These are phyloP conservation scores for Cyclostephanos invisitatus DNA, from an alignment of 108 stramenopile genomes.

Conservation along the genomic window DNA sequence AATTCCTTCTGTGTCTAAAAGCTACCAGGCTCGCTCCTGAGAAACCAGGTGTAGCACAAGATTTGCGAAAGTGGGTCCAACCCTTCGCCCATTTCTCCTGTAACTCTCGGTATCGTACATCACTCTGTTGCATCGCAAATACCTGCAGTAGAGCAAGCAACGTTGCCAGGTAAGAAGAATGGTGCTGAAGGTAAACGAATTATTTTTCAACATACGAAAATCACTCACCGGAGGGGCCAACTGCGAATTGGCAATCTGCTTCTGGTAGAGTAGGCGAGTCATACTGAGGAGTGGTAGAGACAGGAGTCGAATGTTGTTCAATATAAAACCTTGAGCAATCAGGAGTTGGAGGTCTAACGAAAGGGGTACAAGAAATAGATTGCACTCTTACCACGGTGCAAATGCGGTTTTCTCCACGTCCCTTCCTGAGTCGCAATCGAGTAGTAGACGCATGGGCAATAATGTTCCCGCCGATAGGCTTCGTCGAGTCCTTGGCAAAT, in stretches of 20 bases:
- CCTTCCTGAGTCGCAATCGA: conserved; percentile 96
- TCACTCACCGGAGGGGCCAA: conserved; percentile 51
- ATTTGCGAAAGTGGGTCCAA: background rate
- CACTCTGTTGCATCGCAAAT: conserved; percentile 85
- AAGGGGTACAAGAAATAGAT: background rate
- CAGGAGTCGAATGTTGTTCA: background rate
- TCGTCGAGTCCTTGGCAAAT: conserved; percentile 97
- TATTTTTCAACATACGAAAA: conserved; percentile 3
- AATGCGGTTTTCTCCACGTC: conserved; percentile 97
- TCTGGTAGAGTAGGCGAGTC: conserved; percentile 97
- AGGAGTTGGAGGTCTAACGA: background rate
- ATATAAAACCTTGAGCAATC: background rate
- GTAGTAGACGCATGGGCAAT: conserved; percentile 99
- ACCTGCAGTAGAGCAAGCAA: conserved; percentile 25
- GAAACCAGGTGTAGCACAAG: background rate
- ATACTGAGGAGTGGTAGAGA: conserved; percentile 21
- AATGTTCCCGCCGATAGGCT: conserved; percentile 99
- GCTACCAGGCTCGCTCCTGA: background rate
- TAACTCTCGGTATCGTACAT: background rate
- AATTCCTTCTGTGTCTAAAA: no score
- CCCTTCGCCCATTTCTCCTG: background rate
- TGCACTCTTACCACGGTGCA: conserved; percentile 79
- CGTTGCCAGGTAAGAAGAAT: background rate
- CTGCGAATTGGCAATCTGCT: conserved; percentile 91
- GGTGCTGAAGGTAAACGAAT: background rate